Evolutionary conservation across 148 eudicot genomes (phyloP).

Genomic region (Simmondsia chinensis): DNA sequence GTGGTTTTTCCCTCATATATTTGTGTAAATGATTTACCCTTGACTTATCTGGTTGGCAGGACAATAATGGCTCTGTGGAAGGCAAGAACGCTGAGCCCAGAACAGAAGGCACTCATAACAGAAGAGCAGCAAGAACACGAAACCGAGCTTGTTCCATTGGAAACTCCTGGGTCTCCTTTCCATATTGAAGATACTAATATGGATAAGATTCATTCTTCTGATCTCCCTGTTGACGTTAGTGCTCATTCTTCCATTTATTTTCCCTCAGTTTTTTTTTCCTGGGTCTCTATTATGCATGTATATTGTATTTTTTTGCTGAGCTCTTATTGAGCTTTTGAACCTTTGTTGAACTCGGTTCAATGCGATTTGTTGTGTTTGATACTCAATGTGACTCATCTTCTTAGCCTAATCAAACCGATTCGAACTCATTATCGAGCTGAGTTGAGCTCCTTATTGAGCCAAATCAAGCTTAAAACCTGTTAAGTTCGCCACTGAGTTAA

Average conservation of each 20-base stretch:
- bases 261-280: slow-evolving; percentile 3
- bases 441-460: no score
- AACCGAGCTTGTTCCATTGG: slow-evolving; percentile 23
- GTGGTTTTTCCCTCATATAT: no score
- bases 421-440: no score
- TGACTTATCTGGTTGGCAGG: slow-evolving; percentile 23
- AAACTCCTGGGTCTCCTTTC: slow-evolving; percentile 23
- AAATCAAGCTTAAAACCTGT: no score
- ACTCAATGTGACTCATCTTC: no score
- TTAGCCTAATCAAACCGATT: no score
- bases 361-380: no score
- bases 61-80: slow-evolving; percentile 82
- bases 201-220: slow-evolving; percentile 43
- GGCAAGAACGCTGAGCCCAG: slow-evolving; percentile 49
- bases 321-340: not conserved
- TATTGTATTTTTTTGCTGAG: not conserved
- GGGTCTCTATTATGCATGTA: not conserved
- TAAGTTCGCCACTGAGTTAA: no score
- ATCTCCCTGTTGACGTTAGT: slow-evolving; percentile 67
- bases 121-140: slow-evolving; percentile 55
- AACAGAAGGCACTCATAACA: slow-evolving; percentile 45
- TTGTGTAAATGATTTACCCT: not conserved
- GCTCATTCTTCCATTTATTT: slow-evolving; percentile 1
- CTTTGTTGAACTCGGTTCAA: no score
- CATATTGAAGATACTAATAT: slow-evolving; percentile 44